Evolutionary conservation across 2,329 filamentous ascomycete genomes (phyloP).

Genomic region (Colletotrichum theobromicola): DNA sequence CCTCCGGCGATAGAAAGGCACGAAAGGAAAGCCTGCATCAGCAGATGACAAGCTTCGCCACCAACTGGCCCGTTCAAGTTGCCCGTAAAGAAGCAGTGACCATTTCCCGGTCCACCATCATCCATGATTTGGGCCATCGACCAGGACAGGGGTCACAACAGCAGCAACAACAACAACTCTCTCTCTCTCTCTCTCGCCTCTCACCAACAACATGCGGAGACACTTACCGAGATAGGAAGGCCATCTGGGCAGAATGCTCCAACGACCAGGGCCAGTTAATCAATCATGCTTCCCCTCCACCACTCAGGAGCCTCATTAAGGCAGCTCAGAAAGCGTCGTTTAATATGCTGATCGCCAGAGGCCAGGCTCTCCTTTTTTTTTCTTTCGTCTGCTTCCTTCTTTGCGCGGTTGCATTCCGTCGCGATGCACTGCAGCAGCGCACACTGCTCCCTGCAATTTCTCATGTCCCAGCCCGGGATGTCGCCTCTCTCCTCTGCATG

Average conservation of each 20-base stretch:
- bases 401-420: background rate
- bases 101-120: background rate
- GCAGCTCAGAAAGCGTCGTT: constrained; percentile 7
- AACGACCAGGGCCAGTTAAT: background rate
- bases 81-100: background rate
- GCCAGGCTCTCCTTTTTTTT: background rate
- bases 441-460: constrained; percentile 6
- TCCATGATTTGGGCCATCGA: background rate
- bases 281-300: background rate
- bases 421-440: background rate
- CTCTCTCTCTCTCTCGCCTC: background rate
- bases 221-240: constrained; percentile 13
- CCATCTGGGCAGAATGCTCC: background rate
- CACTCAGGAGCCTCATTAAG: constrained; percentile 11
- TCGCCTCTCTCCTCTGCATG: background rate
- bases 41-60: background rate
- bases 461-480: background rate
- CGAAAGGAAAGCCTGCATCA: background rate
- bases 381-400: background rate
- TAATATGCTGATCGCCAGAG: constrained; percentile 1
- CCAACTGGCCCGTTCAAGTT: background rate
- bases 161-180: background rate
- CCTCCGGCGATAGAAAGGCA: background rate
- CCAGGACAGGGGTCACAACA: background rate
- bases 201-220: constrained; percentile 10